phyloP scores from a whole-genome alignment of 2,329 filamentous ascomycete species.

The Fusarium phyllophilum region DNA sequence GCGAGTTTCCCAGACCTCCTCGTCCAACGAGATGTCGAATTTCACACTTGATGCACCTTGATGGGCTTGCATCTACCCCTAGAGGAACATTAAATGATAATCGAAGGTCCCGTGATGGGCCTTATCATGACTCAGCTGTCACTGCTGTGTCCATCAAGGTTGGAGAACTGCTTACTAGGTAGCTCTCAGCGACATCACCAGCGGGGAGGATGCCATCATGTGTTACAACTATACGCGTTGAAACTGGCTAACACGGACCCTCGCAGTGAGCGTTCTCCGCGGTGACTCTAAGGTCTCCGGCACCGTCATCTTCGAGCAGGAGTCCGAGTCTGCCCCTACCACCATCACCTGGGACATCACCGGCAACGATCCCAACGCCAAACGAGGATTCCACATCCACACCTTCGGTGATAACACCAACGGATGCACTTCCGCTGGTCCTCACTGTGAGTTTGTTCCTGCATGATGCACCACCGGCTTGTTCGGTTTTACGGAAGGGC shows the following conservation, averaged over 20 bases:
- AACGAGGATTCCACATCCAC: conserved; percentile 99
- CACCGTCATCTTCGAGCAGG: conserved; percentile 95
- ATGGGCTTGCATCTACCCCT: conserved; percentile 49
- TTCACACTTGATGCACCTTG: conserved; percentile 53
- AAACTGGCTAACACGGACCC: conserved; percentile 33
- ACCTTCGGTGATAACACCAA: conserved; percentile 99
- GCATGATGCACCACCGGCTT: background rate
- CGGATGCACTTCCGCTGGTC: conserved; percentile 97
- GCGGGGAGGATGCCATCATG: background rate
- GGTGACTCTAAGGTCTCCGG: conserved; percentile 97
- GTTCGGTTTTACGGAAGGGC: background rate
- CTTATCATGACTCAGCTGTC: conserved; percentile 7
- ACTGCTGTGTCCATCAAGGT: conserved; percentile 3
- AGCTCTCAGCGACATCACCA: conserved; percentile 7
- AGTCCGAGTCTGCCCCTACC: conserved; percentile 81
- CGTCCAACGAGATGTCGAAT: conserved; percentile 41
- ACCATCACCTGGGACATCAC: conserved; percentile 92
- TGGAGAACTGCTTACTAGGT: background rate
- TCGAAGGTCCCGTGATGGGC: conserved; percentile 49
- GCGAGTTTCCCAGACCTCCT: conserved; percentile 63
- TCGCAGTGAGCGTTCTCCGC: conserved; percentile 90
- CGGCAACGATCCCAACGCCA: conserved; percentile 92
- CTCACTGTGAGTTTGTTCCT: conserved; percentile 79
- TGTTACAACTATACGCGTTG: background rate
- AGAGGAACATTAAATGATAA: conserved; percentile 12